Evolutionary conservation across 1,139 yeast species (phyloP).

Genomic region (Protomyces inouyei): DNA sequence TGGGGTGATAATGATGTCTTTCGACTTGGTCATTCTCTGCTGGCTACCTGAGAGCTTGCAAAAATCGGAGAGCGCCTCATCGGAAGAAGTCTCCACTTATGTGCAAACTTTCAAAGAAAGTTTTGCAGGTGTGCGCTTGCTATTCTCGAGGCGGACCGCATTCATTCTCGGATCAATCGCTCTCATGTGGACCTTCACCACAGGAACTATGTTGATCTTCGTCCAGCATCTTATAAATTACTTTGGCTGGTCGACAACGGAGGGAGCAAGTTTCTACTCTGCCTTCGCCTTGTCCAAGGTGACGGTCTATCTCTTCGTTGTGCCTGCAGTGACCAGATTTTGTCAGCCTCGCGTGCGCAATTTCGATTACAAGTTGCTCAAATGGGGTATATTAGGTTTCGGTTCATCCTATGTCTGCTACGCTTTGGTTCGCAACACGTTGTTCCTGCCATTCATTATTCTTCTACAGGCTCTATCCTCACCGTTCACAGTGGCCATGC

Average conservation of each 20-base stretch:
- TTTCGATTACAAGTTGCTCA: background rate
- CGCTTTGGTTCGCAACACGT: conserved; percentile 35
- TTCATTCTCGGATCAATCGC: background rate
- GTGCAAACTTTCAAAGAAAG: background rate
- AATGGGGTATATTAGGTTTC: background rate
- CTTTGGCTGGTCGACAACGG: background rate
- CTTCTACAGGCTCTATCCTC: background rate
- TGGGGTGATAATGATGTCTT: background rate
- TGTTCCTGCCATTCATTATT: background rate
- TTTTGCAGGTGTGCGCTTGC: background rate
- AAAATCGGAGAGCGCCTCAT: background rate
- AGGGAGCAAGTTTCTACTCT: background rate
- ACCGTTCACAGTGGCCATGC: background rate
- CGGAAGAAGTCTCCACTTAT: background rate
- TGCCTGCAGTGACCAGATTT: background rate
- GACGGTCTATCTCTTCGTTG: background rate
- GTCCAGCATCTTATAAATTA: background rate
- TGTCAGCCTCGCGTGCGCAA: background rate
- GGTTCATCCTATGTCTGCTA: background rate
- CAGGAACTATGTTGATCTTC: background rate
- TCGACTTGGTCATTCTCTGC: background rate
- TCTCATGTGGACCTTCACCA: background rate
- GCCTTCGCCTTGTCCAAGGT: background rate
- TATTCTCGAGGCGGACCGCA: background rate
- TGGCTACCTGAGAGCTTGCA: background rate